Conservation (phyloP, 148 eudicot species). For the Amaranthus hypochondriacus region DNA sequence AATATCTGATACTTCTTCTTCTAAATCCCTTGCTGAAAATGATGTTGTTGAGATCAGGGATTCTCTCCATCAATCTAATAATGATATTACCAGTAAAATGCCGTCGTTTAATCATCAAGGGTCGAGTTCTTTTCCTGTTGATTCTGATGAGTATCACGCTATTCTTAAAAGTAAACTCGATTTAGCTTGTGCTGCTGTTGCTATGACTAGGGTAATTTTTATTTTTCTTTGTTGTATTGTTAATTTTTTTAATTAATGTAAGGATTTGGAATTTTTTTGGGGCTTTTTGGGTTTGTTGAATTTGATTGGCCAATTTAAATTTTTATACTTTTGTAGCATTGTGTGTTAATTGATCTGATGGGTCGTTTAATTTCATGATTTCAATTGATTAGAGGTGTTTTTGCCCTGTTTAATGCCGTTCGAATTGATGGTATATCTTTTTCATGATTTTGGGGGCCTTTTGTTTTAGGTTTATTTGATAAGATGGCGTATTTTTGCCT, state of each 20-base stretch:
- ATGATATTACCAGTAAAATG: constrained; percentile 17
- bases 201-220: constrained; percentile 53
- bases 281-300: not conserved
- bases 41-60: constrained; percentile 50
- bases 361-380: not conserved
- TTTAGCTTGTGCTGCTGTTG: constrained; percentile 91
- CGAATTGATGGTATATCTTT: constrained; percentile 8
- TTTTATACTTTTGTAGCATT: not conserved
- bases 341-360: not conserved
- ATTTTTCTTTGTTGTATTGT: not conserved
- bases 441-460: not conserved
- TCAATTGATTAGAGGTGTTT: not conserved
- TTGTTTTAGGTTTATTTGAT: not conserved
- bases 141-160: constrained; percentile 70
- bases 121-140: constrained; percentile 32
- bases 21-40: constrained; percentile 16
- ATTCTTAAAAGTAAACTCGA: constrained; percentile 60
- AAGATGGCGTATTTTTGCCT: not conserved
- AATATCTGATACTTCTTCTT: constrained; percentile 12
- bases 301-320: not conserved
- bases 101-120: constrained; percentile 21
- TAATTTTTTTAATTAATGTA: not conserved
- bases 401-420: not conserved
- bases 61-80: constrained; percentile 2
- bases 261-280: not conserved